These are phyloP conservation scores for Botryotinia narcissicola DNA, from an alignment of 2,329 filamentous ascomycete species.

Conservation along the genomic window DNA sequence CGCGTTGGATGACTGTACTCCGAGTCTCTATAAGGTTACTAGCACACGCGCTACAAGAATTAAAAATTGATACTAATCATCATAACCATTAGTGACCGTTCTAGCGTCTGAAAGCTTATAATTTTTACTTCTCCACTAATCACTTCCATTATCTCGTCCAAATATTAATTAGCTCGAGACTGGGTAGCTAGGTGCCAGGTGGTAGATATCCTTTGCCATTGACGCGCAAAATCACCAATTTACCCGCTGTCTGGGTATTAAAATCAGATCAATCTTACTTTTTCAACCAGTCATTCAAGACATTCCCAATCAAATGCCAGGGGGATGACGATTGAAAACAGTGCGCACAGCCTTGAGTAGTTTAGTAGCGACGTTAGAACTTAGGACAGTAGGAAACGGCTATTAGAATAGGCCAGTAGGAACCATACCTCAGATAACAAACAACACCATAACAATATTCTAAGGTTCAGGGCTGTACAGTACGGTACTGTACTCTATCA, in stretches of 20 bases:
- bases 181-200: neutral
- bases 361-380: neutral
- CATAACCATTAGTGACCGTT: neutral
- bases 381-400: neutral
- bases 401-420: neutral
- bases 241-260: constrained; percentile 1
- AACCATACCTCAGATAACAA: neutral
- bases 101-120: constrained; percentile 8
- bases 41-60: neutral
- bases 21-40: neutral
- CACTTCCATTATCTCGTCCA: neutral
- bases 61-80: neutral
- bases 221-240: constrained; percentile 5
- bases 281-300: neutral
- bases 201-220: constrained; percentile 8
- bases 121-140: neutral
- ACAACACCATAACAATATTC: neutral
- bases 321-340: constrained; percentile 1
- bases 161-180: neutral
- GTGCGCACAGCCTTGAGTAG: neutral
- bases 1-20: constrained; percentile 2
- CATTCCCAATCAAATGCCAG: neutral
- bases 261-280: constrained; percentile 2
- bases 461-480: neutral
- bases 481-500: neutral